Conservation (phyloP, 805 yeast species). For the Hanseniaspora pseudoguilliermondii region DNA sequence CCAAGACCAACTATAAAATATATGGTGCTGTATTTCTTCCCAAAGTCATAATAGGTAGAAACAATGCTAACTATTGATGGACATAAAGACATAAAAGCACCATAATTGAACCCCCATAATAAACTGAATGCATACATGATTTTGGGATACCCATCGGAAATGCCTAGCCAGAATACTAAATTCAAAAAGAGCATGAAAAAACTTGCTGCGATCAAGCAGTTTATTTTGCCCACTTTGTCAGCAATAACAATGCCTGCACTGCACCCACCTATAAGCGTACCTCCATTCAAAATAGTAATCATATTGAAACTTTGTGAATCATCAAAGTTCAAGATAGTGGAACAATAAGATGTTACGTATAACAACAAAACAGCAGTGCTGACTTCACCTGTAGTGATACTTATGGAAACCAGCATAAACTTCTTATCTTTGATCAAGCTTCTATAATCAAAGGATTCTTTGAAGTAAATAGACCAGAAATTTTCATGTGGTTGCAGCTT, state of each 20-base stretch:
- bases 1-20: constrained; percentile 47
- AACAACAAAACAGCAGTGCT: constrained; percentile 40
- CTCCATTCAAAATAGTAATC: constrained; percentile 30
- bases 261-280: constrained; percentile 17
- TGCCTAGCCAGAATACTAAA: constrained; percentile 31
- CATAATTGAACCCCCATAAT: constrained; percentile 41
- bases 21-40: constrained; percentile 44
- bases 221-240: constrained; percentile 34
- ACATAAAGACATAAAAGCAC: constrained; percentile 41
- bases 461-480: constrained; percentile 15
- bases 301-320: constrained; percentile 31
- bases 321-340: constrained; percentile 33
- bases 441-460: constrained; percentile 29
- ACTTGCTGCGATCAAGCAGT: not conserved
- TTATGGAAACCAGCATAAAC: constrained; percentile 26
- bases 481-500: not conserved
- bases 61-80: constrained; percentile 51
- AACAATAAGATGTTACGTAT: constrained; percentile 46
- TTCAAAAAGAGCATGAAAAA: constrained; percentile 38
- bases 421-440: constrained; percentile 30
- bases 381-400: constrained; percentile 32
- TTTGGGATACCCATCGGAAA: constrained; percentile 23
- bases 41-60: constrained; percentile 40
- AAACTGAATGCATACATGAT: constrained; percentile 35
- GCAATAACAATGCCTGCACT: constrained; percentile 28